phyloP scores from a whole-genome alignment of 2,329 filamentous ascomycete genomes.

The Colletotrichum sp. region DNA sequence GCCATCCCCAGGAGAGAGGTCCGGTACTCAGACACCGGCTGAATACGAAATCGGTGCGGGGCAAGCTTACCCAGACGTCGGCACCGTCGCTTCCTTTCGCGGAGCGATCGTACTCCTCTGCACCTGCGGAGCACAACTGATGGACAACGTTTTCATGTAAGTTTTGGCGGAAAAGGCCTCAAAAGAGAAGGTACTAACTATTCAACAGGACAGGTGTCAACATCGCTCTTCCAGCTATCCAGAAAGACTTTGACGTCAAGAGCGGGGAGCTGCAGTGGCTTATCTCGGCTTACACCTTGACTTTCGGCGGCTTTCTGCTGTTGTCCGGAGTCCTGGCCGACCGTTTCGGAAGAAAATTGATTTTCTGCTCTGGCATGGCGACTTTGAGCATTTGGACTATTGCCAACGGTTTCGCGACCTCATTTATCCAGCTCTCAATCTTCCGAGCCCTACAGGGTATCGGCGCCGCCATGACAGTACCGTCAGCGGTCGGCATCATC shows the following conservation, averaged over 20 bases:
- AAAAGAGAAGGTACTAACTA: background rate
- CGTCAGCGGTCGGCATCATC: constrained; percentile 74
- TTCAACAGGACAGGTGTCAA: background rate
- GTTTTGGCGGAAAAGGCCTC: background rate
- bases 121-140: constrained; percentile 4
- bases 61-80: constrained; percentile 9
- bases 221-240: constrained; percentile 10
- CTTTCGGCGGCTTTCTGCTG: constrained; percentile 9
- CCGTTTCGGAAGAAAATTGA: constrained; percentile 12
- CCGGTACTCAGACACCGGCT: background rate
- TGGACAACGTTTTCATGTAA: constrained; percentile 12
- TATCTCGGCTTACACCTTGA: constrained; percentile 15
- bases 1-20: background rate
- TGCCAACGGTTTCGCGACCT: constrained; percentile 5
- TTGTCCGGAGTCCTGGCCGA: constrained; percentile 10
- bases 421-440: constrained; percentile 10
- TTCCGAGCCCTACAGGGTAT: constrained; percentile 12
- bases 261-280: constrained; percentile 9
- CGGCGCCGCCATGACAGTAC: constrained; percentile 75
- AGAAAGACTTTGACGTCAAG: constrained; percentile 4
- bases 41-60: constrained; percentile 2
- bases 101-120: constrained; percentile 1
- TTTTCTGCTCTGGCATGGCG: constrained; percentile 16
- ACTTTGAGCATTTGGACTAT: constrained; percentile 9
- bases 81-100: constrained; percentile 5